These are phyloP conservation scores for Candida xiaguanensis DNA, from an alignment of 805 yeast genomes.

Conservation along the genomic window DNA sequence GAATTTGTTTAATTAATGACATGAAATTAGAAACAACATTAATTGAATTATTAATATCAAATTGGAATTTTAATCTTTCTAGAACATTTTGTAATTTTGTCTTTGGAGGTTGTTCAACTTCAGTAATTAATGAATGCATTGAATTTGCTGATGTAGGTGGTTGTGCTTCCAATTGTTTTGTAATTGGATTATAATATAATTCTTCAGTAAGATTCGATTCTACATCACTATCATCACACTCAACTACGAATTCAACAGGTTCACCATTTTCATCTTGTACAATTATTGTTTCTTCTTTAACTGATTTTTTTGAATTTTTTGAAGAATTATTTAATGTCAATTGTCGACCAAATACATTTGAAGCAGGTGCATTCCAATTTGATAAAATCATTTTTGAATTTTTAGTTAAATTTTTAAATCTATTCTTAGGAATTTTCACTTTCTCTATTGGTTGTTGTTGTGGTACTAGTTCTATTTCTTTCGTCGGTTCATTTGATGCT, in stretches of 20 bases:
- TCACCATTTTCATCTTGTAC: constrained; percentile 8
- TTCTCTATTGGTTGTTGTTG: not conserved
- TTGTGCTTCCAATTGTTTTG: constrained; percentile 27
- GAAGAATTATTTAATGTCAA: not conserved
- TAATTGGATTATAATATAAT: constrained; percentile 28
- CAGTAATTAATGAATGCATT: constrained; percentile 6
- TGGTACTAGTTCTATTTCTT: not conserved
- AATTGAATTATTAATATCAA: constrained; percentile 16
- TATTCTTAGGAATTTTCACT: constrained; percentile 7
- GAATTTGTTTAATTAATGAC: constrained; percentile 30
- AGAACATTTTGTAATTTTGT: not conserved
- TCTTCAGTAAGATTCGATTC: constrained; percentile 21
- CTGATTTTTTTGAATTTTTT: not conserved
- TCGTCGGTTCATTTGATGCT: not conserved
- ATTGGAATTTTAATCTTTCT: not conserved
- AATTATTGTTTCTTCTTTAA: not conserved
- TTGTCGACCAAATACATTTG: constrained; percentile 14
- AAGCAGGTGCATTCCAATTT: constrained; percentile 33
- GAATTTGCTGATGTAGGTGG: constrained; percentile 20
- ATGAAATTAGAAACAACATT: constrained; percentile 28
- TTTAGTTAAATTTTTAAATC: constrained; percentile 10
- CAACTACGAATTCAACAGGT: constrained; percentile 26
- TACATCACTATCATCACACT: constrained; percentile 21
- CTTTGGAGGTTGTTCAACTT: not conserved
- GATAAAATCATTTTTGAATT: constrained; percentile 20